Percentiles rank a stretch among this genome's conserved stretches.
These are phyloP conservation scores for Carex kokanica DNA, from an alignment of 176 grass and related monocot species.

Conservation along the genomic window DNA sequence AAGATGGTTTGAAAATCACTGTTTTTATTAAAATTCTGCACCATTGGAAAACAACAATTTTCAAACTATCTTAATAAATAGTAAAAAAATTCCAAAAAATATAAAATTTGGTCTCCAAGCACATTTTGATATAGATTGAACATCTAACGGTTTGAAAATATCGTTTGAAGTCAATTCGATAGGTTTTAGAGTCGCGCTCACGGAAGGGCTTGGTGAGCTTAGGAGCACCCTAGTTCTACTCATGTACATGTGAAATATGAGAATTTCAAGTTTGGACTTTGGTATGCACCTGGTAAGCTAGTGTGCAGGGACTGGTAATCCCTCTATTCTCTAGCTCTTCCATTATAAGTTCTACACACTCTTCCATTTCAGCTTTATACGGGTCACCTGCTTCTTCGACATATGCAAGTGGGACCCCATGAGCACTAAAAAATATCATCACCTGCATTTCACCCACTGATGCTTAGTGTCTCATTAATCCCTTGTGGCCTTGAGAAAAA, in stretches of 20 bases:
- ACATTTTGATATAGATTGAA: too few relatives aligned
- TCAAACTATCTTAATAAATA: too few relatives aligned
- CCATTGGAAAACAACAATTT: too few relatives aligned
- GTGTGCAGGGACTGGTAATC: conserved; percentile 76
- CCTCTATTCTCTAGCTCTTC: conserved; percentile 76
- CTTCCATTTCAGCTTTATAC: conserved; percentile 99
- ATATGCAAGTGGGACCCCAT: conserved; percentile 95
- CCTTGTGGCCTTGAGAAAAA: background rate
- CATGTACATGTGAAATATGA: conserved; percentile 16
- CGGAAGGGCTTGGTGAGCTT: too few relatives aligned
- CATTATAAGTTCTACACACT: conserved; percentile 95
- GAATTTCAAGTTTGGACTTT: background rate
- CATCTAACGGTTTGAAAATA: too few relatives aligned
- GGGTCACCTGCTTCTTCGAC: conserved; percentile 99
- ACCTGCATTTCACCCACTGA: conserved; percentile 44
- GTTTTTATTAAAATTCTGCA: too few relatives aligned
- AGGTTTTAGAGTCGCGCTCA: too few relatives aligned
- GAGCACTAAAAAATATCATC: conserved; percentile 99
- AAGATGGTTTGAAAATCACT: too few relatives aligned
- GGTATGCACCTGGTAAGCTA: conserved; percentile 84
- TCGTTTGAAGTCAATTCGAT: too few relatives aligned
- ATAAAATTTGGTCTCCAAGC: too few relatives aligned
- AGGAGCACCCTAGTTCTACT: too few relatives aligned
- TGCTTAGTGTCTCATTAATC: background rate
- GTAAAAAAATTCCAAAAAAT: too few relatives aligned